Percentiles rank a stretch among this genome's conserved stretches.
Evolutionary conservation across 2,329 filamentous ascomycete species (phyloP).

Genomic region (Pseudopithomyces maydicus): DNA sequence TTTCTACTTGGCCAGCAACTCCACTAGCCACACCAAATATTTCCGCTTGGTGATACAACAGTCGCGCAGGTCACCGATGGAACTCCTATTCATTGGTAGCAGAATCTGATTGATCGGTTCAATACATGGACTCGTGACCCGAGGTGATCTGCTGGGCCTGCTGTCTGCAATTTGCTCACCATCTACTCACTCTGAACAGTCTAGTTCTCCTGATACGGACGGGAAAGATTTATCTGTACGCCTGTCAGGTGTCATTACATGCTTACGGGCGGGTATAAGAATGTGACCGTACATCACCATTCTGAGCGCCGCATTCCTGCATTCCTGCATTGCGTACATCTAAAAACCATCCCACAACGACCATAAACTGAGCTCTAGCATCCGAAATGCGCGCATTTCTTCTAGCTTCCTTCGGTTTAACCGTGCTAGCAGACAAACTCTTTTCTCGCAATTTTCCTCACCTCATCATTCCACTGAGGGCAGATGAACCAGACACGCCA

Average conservation of each 20-base stretch:
- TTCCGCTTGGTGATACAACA: not conserved
- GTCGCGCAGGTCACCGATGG: not conserved
- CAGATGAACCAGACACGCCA: slow-evolving; percentile 20
- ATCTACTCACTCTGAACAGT: not conserved
- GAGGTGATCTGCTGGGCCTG: not conserved
- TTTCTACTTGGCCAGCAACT: not conserved
- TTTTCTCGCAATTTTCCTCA: slow-evolving; percentile 33
- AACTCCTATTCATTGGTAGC: not conserved
- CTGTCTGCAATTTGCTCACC: not conserved
- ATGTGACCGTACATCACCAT: not conserved
- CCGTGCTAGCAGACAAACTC: slow-evolving; percentile 16
- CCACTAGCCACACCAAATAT: not conserved
- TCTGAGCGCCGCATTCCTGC: not conserved
- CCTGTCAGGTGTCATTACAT: slow-evolving; percentile 10
- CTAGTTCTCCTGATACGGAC: not conserved
- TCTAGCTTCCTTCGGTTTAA: slow-evolving; percentile 21
- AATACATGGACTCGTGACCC: slow-evolving; percentile 4
- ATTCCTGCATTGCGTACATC: not conserved
- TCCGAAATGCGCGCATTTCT: slow-evolving; percentile 32
- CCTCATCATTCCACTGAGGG: slow-evolving; percentile 40
- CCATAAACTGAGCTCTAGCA: not conserved
- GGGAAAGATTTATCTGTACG: not conserved
- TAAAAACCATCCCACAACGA: not conserved
- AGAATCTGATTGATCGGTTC: not conserved
- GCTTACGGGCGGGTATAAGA: not conserved